phyloP scores from a whole-genome alignment of 495 filamentous ascomycete species.

The Podospora fimiseda region DNA sequence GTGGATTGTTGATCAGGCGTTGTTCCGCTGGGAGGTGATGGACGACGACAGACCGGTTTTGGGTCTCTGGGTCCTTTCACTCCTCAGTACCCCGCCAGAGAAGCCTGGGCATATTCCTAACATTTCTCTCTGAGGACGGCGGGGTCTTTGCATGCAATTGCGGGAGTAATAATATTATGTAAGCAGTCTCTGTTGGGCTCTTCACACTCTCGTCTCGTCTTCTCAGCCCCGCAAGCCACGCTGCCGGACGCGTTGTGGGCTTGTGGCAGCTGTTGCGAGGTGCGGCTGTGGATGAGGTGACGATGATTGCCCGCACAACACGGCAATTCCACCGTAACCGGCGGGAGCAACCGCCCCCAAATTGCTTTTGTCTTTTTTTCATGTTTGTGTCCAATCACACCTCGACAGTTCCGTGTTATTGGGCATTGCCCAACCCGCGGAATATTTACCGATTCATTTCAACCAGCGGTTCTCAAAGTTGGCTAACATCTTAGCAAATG shows the following conservation, averaged over 20 bases:
- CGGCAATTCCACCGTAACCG: background rate
- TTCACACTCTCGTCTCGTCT: no score
- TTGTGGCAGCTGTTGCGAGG: background rate
- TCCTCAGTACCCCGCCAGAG: conserved; percentile 15
- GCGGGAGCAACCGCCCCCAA: conserved; percentile 3
- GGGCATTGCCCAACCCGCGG: no score
- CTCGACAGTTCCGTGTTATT: no score
- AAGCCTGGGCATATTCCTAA: conserved; percentile 1
- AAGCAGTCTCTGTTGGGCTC: no score
- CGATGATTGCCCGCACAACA: background rate
- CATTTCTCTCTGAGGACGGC: background rate
- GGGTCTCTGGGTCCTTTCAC: background rate
- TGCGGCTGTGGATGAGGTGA: background rate
- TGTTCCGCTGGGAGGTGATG: conserved; percentile 7
- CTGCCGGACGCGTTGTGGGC: no score
- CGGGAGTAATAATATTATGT: conserved; percentile 10
- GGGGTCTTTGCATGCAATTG: background rate
- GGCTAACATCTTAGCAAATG: no score
- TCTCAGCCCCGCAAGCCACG: no score
- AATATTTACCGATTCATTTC: no score
- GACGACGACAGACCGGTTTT: conserved; percentile 15
- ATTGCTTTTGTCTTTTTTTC: background rate
- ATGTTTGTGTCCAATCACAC: background rate
- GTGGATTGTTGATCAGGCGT: conserved; percentile 4
- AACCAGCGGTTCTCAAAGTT: background rate